Percentiles rank a stretch among this genome's conserved stretches.
phyloP scores from a whole-genome alignment of 78 protist species.

The Dictyostelium brefeldianum region DNA sequence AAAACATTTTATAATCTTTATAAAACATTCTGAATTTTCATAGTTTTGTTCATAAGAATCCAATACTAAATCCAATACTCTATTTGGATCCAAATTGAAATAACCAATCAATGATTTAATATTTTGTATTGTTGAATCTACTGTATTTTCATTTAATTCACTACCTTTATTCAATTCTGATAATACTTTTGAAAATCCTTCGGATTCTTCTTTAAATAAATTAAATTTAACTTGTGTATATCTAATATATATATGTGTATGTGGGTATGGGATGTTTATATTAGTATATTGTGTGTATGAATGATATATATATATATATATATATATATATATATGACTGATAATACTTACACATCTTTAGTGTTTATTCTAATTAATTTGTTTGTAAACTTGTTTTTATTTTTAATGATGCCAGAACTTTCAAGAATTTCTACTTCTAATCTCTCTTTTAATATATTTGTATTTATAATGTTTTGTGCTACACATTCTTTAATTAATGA shows the following conservation, averaged over 20 bases:
- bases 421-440: constrained; percentile 26
- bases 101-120: constrained; percentile 79
- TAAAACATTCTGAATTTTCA: background rate
- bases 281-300: too few relatives aligned
- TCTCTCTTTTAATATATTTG: constrained; percentile 45
- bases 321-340: background rate
- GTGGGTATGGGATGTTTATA: too few relatives aligned
- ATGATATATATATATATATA: background rate
- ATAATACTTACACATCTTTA: constrained; percentile 35
- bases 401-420: constrained; percentile 4
- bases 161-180: constrained; percentile 72
- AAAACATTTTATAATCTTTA: constrained; percentile 21
- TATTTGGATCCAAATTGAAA: constrained; percentile 91
- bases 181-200: constrained; percentile 90
- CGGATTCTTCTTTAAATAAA: constrained; percentile 88
- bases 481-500: constrained; percentile 39
- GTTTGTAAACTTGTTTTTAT: background rate
- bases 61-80: constrained; percentile 87
- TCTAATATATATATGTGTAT: too few relatives aligned
- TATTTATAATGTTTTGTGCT: background rate
- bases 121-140: constrained; percentile 46
- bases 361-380: constrained; percentile 43
- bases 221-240: constrained; percentile 84
- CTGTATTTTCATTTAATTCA: constrained; percentile 15
- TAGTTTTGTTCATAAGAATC: constrained; percentile 72